Base-by-base conservation (phyloP, 192 early-diverging fungal genomes). In the Jimgerdemannia lactiflua region DNA sequence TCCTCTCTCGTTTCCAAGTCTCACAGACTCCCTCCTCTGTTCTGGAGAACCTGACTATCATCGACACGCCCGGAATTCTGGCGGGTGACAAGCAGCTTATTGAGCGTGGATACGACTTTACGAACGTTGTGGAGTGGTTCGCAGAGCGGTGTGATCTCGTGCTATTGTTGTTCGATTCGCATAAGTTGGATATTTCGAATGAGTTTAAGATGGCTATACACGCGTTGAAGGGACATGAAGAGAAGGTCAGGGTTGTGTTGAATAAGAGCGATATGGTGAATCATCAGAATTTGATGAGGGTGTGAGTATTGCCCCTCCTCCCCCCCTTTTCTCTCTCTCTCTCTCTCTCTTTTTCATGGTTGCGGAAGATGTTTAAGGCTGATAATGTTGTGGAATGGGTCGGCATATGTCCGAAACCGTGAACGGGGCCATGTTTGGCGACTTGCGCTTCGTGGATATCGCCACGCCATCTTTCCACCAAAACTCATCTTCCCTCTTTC, bases 51-150 rank as follows among this genome's bases (percentile, higher is more conserved):
- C 86, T 97, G 88, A 93, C 93, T 42, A 80, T 97, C 18, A 92
- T 97, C 70, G 95, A 97, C 76, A 95, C 94, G n/a, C 95, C 95
- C 0, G 95, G 95, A 11, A 93, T 97, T 54, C 84, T 97, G 18
- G 92, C 93, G 9, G 94, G 95, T 19, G 92, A 93, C 75, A 94
- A 95, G 82, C 95, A 96, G 82, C 85, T 88, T 3, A 85, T 93
- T 65, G 89, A 93, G 43, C 92, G 95, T 70, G 88, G 90, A 1
- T 97, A 96, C 71, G 93, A 95, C 73, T 95, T 94, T 73, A 90
- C 91, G 4, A 83, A 85, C 40, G 91, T 94, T 3, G 89, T 91
- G 39, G 92, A 94, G 75, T 97, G 94, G 92, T 97, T 95, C 78
- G 94, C 93, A 0, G 93, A 93, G 69, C 89, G 95, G 9, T 86